Evolutionary conservation across 371 early-diverging fungal species (phyloP).

Genomic region (Zychaea mexicana): DNA sequence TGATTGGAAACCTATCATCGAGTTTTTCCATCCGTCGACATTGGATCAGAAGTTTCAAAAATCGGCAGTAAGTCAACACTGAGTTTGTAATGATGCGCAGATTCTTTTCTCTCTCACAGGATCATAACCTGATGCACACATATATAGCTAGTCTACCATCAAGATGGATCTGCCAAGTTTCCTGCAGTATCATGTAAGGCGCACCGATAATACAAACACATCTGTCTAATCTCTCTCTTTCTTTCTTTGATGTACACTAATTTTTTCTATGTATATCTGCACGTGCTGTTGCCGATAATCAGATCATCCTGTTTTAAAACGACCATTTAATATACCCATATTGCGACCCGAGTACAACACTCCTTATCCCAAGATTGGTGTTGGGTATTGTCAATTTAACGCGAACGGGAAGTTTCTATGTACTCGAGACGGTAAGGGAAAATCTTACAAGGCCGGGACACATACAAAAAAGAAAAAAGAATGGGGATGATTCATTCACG

Average conservation of each 20-base stretch:
- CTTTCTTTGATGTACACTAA: neutral
- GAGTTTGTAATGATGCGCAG: too few species aligned
- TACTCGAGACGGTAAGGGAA: conserved; percentile 45
- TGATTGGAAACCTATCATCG: conserved; percentile 53
- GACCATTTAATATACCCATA: conserved; percentile 47
- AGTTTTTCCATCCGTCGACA: conserved; percentile 44
- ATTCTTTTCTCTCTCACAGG: neutral
- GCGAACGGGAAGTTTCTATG: conserved; percentile 55
- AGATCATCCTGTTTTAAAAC: conserved; percentile 18
- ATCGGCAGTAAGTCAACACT: neutral
- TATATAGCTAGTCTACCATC: neutral
- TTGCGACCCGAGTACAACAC: conserved; percentile 60
- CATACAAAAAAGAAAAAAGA: neutral
- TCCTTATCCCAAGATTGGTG: conserved; percentile 61
- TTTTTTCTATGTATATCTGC: neutral
- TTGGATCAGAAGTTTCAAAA: neutral
- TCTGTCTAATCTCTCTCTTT: too few species aligned
- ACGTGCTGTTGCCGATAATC: neutral
- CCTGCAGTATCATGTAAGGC: neutral
- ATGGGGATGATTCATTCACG: neutral
- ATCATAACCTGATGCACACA: neutral
- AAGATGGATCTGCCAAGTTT: conserved; percentile 7
- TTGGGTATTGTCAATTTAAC: conserved; percentile 62
- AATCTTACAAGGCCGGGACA: conserved; percentile 23
- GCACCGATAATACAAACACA: neutral